Base-by-base conservation (phyloP, 2,329 filamentous ascomycete species). In the Penicillium olsonii region DNA sequence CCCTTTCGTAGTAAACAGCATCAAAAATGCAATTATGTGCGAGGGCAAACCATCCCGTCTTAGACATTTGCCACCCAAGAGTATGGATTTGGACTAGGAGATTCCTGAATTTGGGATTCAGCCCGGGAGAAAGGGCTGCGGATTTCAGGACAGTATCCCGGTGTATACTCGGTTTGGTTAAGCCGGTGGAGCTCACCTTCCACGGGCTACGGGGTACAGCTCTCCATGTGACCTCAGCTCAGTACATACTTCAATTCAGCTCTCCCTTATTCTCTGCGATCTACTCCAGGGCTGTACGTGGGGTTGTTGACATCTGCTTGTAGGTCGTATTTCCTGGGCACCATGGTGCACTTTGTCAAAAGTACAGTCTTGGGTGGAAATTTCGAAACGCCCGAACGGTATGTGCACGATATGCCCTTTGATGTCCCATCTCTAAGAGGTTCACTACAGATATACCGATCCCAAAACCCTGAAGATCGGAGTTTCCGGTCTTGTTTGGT, bases 401-500 rank as follows among this genome's bases (percentile, higher is more conserved):
- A n/a, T 14, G 20, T 26, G 15, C 10, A 15, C 20, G n/a, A n/a
- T n/a, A n/a, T 19, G 11, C 5, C 11, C 9, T 35, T 5, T 14
- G 4, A 2, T 12, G n/a, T 7, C 18, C 15, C 27, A 11, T 19
- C 12, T 26, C 24, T 24, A n/a, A 26, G 11, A 8, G 7, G 3
- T 20, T n/a, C 9, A 15, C 5, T 12, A 4, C 20, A 43, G 41
- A 14, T 43, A 43, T 43, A 35, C 41, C 3, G 15, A 22, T 9
- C 41, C 27, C 5, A 15, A 43, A 8, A 18, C 15, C 15, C 10
- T 43, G 31, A 43, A 26, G 17, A 43, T 43, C 17, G 41, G 41
- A 2, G 41, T 43, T 43, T 35, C 41, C 8, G 41, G 41, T 3
- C 34, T 43, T 43, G 41, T 43, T 20, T 43, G 41, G 41, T 43